Base-by-base conservation (phyloP, 768 basidiomycete species). In the Tricholomella constricta region DNA sequence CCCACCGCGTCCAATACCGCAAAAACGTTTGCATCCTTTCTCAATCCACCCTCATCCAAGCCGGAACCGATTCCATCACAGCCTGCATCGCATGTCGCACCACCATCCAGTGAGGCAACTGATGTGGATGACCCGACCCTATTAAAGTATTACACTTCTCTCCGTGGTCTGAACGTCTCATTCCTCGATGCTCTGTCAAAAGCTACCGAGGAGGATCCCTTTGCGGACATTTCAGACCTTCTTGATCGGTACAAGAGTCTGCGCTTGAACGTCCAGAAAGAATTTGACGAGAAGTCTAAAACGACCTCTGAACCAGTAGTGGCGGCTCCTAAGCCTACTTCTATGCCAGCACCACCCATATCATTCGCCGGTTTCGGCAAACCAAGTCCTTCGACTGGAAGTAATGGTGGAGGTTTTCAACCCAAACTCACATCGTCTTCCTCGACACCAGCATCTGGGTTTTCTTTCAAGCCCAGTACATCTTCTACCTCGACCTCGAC, bases 131-230 rank as follows among this genome's bases (percentile, higher is more conserved):
- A 68, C 32, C 61, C 71, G 27, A 59, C 60, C 14, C 74, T 77
- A 31, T 59, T 82, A 14, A 80, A 81, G 47, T 89, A 85, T 63
- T 89, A 83, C 70, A 80, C 72, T 35, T 80, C 83, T 22, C 77
- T 91, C n/a, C 84, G 89, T 31, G 89, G 88, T 12, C 76, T 91
- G 36, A 91, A 91, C 61, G 68, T 78, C 29, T 88, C 86, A 2
- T 73, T 91, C 54, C 64, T 87, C 20, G 71, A 78, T n/a, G 77
- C 80, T 12, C 65, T 89, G 48, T 73, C 79, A 26, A 78, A 79
- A 53, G 79, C 81, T 19, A 72, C 88, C 19, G 81, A 86, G 44
- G 71, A 78, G 14, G 88, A 91, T 68, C 85, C 89, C 2, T 91
- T 90, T 64, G 65, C 70, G n/a, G 86, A 91, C 55, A 63, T 89